Base-by-base conservation (phyloP, 306 rosid genomes). In the Sesbania bispinosa region DNA sequence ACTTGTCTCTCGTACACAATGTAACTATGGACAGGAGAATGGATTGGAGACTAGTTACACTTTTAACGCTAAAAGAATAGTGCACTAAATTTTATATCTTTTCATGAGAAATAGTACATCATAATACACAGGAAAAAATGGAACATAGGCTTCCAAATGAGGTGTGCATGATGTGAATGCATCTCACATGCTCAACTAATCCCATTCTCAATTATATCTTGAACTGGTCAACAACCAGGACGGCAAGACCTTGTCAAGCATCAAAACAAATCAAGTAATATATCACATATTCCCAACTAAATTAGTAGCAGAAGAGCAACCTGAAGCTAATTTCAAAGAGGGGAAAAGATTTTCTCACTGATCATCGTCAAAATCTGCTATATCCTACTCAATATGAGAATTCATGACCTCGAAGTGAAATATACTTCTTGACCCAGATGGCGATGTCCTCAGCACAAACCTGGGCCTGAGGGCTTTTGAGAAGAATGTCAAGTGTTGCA, bases 401-500 rank as follows among this genome's bases (percentile, higher is more conserved):
- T 74, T 94, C 97, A 14, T 94, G 96, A 71, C 99, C 97, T 77
- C 96, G 84, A 58, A 89, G 86, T 50, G 97, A 94, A 71, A 91
- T 91, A 74, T 87, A 91, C 64, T 94, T 94, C 83, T 94, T 85
- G 63, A 87, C 95, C 99, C 99, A 94, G 64, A 94, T 91, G 84
- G 97, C 93, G 46, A 94, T 86, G 70, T 94, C 99, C 84, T 94
- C 99, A 0, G 95, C 96, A 67, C 97, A 91, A 47, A 76, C 97
- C 73, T 86, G 96, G 8, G 97, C 97, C 76, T 91, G 93, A 77
- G 95, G 91, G 29, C 85, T 94, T 89, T 88, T 94, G 72, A 91
- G 88, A 80, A 94, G 97, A 76, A 94, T 68, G 66, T 91, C 99
- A 16, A 94, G 96, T 38, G 97, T 89, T 9, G 92, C 99, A 54